Conservation (phyloP, 2,329 filamentous ascomycete genomes). For the Diaporthe sp. region DNA sequence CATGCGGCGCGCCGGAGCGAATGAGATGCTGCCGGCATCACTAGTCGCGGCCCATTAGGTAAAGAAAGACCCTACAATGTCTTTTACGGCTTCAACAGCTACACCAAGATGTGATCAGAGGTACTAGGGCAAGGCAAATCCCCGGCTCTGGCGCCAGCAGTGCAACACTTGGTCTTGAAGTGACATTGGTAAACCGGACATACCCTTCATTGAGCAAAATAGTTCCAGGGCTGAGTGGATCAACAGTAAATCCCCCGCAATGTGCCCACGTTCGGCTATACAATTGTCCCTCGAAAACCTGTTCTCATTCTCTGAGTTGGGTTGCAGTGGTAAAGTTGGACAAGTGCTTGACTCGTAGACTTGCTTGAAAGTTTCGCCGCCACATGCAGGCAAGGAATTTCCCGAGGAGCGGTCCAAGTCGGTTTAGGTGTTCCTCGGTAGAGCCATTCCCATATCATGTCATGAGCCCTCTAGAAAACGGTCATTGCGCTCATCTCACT, state of each 20-base stretch:
- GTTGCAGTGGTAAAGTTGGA: background rate
- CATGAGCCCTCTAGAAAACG: background rate
- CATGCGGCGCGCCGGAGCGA: background rate
- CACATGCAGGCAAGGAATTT: background rate
- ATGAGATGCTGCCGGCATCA: background rate
- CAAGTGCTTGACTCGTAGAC: conserved; percentile 13
- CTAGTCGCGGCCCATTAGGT: conserved; percentile 16
- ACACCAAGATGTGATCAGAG: background rate
- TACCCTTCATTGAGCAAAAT: no score
- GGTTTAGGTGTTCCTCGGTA: background rate
- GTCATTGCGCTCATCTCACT: background rate
- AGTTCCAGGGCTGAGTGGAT: background rate
- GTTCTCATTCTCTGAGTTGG: background rate
- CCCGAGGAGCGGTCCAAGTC: background rate
- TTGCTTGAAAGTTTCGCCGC: conserved; percentile 3
- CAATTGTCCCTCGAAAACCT: background rate
- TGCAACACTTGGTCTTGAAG: background rate
- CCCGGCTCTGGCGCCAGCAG: background rate
- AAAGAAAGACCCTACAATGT: background rate
- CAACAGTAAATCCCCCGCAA: background rate
- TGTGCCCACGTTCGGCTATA: background rate
- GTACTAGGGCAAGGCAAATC: background rate
- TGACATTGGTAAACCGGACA: background rate
- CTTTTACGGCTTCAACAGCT: background rate
- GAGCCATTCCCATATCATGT: no score